These are phyloP conservation scores for Stentor roeselii DNA, from an alignment of 73 alveolate genomes.

Conservation along the genomic window DNA sequence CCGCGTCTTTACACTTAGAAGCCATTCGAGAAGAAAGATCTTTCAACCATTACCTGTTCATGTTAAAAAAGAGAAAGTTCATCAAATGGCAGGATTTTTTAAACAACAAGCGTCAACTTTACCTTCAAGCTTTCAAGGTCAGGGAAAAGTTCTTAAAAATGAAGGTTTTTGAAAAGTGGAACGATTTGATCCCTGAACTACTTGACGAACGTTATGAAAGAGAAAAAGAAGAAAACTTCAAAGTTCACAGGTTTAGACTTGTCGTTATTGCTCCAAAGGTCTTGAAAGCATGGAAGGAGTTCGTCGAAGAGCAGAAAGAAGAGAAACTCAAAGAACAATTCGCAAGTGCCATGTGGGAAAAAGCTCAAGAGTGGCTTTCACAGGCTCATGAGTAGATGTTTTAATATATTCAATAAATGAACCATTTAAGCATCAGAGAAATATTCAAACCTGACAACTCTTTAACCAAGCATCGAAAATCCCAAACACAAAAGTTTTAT, in stretches of 20 bases:
- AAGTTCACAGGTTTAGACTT: not conserved
- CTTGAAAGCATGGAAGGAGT: not conserved
- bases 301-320: constrained; percentile 7
- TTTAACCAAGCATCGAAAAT: not conserved
- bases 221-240: constrained; percentile 12
- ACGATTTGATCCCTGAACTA: not conserved
- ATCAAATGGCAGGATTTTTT: not conserved
- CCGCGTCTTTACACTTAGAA: not conserved
- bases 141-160: not conserved
- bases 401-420: not conserved
- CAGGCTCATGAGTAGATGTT: too few relatives aligned
- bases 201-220: not conserved
- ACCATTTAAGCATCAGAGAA: not conserved
- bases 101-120: not conserved
- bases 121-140: not conserved
- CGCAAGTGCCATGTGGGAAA: constrained; percentile 7
- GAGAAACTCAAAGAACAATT: constrained; percentile 8
- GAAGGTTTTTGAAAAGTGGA: not conserved
- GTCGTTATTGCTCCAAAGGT: not conserved
- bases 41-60: not conserved
- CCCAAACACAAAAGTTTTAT: not conserved
- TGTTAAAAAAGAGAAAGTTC: not conserved
- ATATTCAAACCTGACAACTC: not conserved
- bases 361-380: not conserved
- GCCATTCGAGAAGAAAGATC: not conserved